Base-by-base conservation (phyloP, 768 basidiomycete species). In the Tricholoma sp. region DNA sequence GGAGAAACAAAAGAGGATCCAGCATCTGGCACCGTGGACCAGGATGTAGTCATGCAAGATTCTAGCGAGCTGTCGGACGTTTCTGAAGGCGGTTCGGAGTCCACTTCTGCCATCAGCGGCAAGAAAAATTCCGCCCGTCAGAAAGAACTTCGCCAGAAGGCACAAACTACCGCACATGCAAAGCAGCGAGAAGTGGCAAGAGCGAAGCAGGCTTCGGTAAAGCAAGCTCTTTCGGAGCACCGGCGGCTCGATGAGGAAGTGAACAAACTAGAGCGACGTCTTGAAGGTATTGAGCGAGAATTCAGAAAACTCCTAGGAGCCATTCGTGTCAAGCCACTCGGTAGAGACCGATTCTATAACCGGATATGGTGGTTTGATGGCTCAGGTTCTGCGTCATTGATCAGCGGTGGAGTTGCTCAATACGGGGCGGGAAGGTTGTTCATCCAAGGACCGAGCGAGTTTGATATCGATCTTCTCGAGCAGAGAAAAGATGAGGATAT, bases 361-460 rank as follows among this genome's bases (percentile, higher is more conserved):
- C 85, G 91, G 32, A 78, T 97, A 57, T 99, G 96, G 96, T 99
- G 96, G 96, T 92, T 98, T 67, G 96, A 99, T 71, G 96, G 96
- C 9, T 82, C 94, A 79, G 96, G 96, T 6, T 85, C 87, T 5
- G 87, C 86, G 48, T 85, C 88, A 45, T 72, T 96, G 52, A 76
- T 93, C 39, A 85, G 83, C 60, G 90, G 90, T 13, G 90, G 89
- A 3, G 81, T 85, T 29, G 81, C 88, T 29, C 81, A 88, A 68
- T 96, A 92, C 65, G 93, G 94, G 9, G 86, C 94, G 17, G 97
- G 94, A 5, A 77, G 96, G 52, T 66, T 99, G 49, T 97, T 98
- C 68, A 71, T 99, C 29, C 97, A 99, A 70, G 97, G 96, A 0
- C 91, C 92, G 24, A 90, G 87, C 60, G 83, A 87, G 62, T 82